Percentiles rank a stretch among this genome's conserved stretches.
Conservation (phyloP, 192 early-diverging fungal genomes). For the Entomortierella parvispora region DNA sequence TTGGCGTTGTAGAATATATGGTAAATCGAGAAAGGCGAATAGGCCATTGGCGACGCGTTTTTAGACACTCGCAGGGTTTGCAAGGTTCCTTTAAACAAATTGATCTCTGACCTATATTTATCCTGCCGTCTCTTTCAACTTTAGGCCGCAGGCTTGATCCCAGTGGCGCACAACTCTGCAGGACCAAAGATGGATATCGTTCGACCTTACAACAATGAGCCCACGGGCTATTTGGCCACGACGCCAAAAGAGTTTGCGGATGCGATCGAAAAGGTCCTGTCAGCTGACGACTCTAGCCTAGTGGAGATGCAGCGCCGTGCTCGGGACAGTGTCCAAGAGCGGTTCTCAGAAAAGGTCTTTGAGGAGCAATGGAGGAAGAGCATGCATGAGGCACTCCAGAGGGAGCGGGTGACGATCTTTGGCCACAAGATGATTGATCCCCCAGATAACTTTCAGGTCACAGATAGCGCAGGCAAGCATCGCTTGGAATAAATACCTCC, state of each 20-base stretch:
- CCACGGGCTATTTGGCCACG: slow-evolving; percentile 71
- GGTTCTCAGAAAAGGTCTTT: slow-evolving; percentile 76
- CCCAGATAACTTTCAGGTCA: background rate
- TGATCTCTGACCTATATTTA: background rate
- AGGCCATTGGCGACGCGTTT: background rate
- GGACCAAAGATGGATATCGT: slow-evolving; percentile 92
- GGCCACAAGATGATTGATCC: slow-evolving; percentile 31
- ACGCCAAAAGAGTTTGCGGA: slow-evolving; percentile 73
- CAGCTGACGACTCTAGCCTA: slow-evolving; percentile 54
- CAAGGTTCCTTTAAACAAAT: background rate
- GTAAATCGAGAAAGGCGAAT: slow-evolving; percentile 59
- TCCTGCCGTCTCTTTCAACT: slow-evolving; percentile 1
- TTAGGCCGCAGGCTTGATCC: slow-evolving; percentile 84
- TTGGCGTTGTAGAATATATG: slow-evolving; percentile 98
- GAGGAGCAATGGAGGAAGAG: slow-evolving; percentile 22
- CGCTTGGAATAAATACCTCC: background rate
- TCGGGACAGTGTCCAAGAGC: slow-evolving; percentile 65
- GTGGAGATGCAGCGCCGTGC: slow-evolving; percentile 68
- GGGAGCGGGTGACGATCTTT: slow-evolving; percentile 37
- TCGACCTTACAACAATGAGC: slow-evolving; percentile 52
- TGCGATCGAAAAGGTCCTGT: slow-evolving; percentile 57
- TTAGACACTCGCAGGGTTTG: slow-evolving; percentile 8
- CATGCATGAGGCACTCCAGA: slow-evolving; percentile 23
- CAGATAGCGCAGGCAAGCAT: background rate
- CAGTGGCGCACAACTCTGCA: slow-evolving; percentile 85